Evolutionary conservation across 2,329 filamentous ascomycete genomes (phyloP).

Genomic region (Pseudocercospora musae): DNA sequence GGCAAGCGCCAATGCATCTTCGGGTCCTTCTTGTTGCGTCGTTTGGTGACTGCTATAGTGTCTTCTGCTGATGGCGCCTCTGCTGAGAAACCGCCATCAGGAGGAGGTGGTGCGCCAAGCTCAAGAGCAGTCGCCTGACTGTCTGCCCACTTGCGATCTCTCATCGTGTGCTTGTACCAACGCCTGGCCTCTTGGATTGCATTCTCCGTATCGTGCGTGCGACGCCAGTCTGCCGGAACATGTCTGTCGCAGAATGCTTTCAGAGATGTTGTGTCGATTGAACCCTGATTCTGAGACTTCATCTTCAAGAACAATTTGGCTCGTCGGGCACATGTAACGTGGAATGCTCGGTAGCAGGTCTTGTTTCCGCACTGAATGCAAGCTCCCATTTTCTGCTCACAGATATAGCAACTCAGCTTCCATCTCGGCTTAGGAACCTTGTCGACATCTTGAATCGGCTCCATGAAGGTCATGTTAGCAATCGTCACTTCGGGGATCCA

Average conservation of each 20-base stretch:
- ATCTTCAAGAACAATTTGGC: slow-evolving; percentile 89
- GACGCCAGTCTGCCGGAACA: slow-evolving; percentile 81
- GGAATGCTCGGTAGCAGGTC: slow-evolving; percentile 93
- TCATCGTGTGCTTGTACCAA: slow-evolving; percentile 88
- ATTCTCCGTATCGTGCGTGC: slow-evolving; percentile 76
- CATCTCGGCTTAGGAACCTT: slow-evolving; percentile 93
- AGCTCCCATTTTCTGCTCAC: slow-evolving; percentile 94
- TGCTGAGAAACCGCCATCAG: slow-evolving; percentile 46
- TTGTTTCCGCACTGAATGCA: slow-evolving; percentile 99
- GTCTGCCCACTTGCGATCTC: slow-evolving; percentile 85
- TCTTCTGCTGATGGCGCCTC: slow-evolving; percentile 43
- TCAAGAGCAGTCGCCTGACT: slow-evolving; percentile 80
- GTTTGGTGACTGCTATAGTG: slow-evolving; percentile 55
- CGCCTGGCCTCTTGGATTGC: slow-evolving; percentile 80
- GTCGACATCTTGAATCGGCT: slow-evolving; percentile 95
- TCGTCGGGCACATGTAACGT: slow-evolving; percentile 89
- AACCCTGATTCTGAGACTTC: slow-evolving; percentile 83
- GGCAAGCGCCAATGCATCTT: slow-evolving; percentile 87
- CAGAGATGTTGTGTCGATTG: slow-evolving; percentile 75
- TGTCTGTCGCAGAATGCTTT: slow-evolving; percentile 97
- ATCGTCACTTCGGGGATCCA: slow-evolving; percentile 98
- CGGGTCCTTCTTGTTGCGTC: slow-evolving; percentile 55
- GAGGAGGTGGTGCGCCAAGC: slow-evolving; percentile 62
- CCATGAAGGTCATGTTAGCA: slow-evolving; percentile 96
- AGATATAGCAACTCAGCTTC: slow-evolving; percentile 87